These are phyloP conservation scores for Evernia prunastri DNA, from an alignment of 495 filamentous ascomycete species.

Conservation along the genomic window DNA sequence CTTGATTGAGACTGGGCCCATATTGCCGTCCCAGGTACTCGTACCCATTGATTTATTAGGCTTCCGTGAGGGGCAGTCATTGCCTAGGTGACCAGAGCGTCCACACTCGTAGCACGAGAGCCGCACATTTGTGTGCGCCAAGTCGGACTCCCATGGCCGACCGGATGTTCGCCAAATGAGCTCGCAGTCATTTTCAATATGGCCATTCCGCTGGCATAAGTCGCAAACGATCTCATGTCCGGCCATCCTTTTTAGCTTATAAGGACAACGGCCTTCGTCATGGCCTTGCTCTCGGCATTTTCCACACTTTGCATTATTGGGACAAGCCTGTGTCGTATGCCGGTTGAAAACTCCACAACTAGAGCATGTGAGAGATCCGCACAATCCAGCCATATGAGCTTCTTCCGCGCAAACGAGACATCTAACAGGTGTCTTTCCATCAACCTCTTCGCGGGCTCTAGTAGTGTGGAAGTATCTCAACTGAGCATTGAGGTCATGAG, in stretches of 20 bases:
- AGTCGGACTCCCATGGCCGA: slow-evolving; percentile 29
- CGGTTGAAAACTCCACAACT: slow-evolving; percentile 21
- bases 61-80: slow-evolving; percentile 39
- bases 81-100: slow-evolving; percentile 41
- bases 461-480: slow-evolving; percentile 46
- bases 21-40: slow-evolving; percentile 22
- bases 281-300: slow-evolving; percentile 45
- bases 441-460: slow-evolving; percentile 52
- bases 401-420: slow-evolving; percentile 42
- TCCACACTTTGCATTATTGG: slow-evolving; percentile 39
- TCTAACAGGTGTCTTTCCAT: slow-evolving; percentile 58
- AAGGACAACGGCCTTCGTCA: slow-evolving; percentile 33
- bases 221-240: slow-evolving; percentile 41
- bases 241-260: slow-evolving; percentile 34
- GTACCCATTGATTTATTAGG: slow-evolving; percentile 25
- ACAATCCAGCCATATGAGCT: slow-evolving; percentile 43
- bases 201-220: slow-evolving; percentile 37
- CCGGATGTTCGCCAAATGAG: slow-evolving; percentile 35
- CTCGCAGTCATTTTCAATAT: slow-evolving; percentile 42
- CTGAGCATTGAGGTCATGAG: slow-evolving; percentile 40
- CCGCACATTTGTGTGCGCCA: slow-evolving; percentile 25
- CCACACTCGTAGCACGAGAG: slow-evolving; percentile 46
- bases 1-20: slow-evolving; percentile 12
- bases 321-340: slow-evolving; percentile 30
- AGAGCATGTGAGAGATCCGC: slow-evolving; percentile 32